Base-by-base conservation (phyloP, 306 rosid genomes). In the Crataegus laevigata region DNA sequence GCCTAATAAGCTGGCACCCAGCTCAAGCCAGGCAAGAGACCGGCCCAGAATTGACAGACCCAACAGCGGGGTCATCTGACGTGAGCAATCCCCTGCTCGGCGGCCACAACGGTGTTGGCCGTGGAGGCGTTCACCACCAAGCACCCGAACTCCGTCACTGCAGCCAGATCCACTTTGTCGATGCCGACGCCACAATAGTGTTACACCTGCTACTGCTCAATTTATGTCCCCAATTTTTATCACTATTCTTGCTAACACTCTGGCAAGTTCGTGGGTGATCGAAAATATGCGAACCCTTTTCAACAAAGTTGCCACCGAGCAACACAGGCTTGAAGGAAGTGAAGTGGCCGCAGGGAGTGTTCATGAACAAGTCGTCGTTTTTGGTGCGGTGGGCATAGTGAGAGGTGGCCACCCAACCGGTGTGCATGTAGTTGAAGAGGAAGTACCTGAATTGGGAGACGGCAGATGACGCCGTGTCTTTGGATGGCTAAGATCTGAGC, bases 291-390 rank as follows among this genome's bases (percentile, higher is more conserved):
- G 77, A 32, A 28, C 82, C 85, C 79, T 73, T 82, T 8, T 82
- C 86, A 8, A 75, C 65, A 26, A 87, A 84, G 45, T 87, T 86
- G 58, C 90, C 90, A 11, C 93, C 85, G 12, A 87, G 89, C 13
- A 96, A 83, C 58, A 91, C 69, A 32, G 98, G 96, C 69, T 86
- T 90, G 85, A 88, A 93, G 40, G 96, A 84, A 62, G 91, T 84
- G 85, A 89, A 86, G 83, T 89, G 87, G n/a, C n/a, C n/a, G 74
- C 83, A 81, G 36, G 90, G 91, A 36, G 89, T 81, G 77, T 81
- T 82, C 79, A 64, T 67, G 79, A 66, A 85, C 47, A 80, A 77
- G 65, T 82, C 86, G 22, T 87, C 87, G 65, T 60, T 40, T 70
- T 77, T 82, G 57, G 84, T 72, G n/a, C 85, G 91, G 69, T 80